Percentiles rank a stretch among this genome's conserved stretches.
phyloP scores from a whole-genome alignment of 1,284 basidiomycete species.

The Chalciporus piperatoides region DNA sequence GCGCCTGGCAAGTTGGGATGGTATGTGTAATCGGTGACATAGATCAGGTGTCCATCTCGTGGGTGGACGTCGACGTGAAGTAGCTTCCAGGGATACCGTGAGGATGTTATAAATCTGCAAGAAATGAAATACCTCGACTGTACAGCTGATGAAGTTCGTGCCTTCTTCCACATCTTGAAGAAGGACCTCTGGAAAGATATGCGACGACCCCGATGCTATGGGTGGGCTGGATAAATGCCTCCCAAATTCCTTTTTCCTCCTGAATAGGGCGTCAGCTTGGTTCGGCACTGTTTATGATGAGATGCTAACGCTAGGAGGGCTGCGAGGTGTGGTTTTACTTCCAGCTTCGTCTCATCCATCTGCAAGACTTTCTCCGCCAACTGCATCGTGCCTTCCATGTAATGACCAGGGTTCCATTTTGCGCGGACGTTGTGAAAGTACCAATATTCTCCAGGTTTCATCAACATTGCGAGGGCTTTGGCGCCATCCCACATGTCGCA shows the following conservation, averaged over 20 bases:
- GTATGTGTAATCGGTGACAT: conserved; percentile 65
- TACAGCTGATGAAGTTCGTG: conserved; percentile 48
- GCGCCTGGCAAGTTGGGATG: conserved; percentile 41
- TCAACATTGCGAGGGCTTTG: conserved; percentile 35
- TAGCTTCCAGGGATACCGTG: conserved; percentile 36
- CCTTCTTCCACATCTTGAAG: conserved; percentile 44
- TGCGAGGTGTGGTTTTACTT: conserved; percentile 38
- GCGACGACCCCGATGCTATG: conserved; percentile 18
- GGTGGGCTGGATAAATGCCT: conserved; percentile 20
- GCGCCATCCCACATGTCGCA: conserved; percentile 59
- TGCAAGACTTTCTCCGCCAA: conserved; percentile 43
- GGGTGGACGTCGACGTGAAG: conserved; percentile 39
- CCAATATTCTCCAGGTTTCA: conserved; percentile 53
- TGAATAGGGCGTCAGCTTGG: conserved; percentile 26
- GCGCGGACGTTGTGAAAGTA: conserved; percentile 54
- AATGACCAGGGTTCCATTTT: conserved; percentile 37
- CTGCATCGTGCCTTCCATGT: conserved; percentile 50
- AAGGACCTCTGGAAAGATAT: conserved; percentile 43
- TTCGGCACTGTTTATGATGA: not conserved
- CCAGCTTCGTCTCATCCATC: conserved; percentile 41
- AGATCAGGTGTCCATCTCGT: conserved; percentile 40
- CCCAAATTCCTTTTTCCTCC: conserved; percentile 54
- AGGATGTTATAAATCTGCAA: not conserved
- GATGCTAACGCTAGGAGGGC: conserved; percentile 51
- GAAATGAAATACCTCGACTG: conserved; percentile 48